A percentile compares a stretch with the other conserved stretches of the same genome.
phyloP scores from a whole-genome alignment of 148 eudicot species.

The Fallopia convolvulus region DNA sequence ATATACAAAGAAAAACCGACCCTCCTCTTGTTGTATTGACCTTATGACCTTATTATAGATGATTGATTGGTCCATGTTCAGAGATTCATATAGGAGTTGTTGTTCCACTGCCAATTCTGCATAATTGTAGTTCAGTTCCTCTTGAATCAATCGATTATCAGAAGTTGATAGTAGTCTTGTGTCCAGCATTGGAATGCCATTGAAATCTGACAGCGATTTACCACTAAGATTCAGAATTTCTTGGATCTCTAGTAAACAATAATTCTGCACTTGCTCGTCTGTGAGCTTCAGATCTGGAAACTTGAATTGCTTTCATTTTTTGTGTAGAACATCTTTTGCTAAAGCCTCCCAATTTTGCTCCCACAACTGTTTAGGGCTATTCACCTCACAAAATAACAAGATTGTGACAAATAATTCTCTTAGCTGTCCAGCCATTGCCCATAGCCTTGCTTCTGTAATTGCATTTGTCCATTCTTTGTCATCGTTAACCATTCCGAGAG shows the following conservation, averaged over 20 bases:
- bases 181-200: neutral
- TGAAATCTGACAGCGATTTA: neutral
- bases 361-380: slow-evolving; percentile 5
- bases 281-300: neutral
- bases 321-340: slow-evolving; percentile 8
- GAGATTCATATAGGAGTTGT: no score
- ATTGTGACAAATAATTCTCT: slow-evolving; percentile 14
- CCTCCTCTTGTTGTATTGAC: no score
- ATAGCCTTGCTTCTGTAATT: slow-evolving; percentile 9
- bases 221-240: neutral
- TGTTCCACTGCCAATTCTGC: no score
- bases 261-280: neutral
- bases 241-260: slow-evolving; percentile 7
- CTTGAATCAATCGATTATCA: no score
- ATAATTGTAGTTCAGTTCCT: no score
- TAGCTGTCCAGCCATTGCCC: slow-evolving; percentile 12
- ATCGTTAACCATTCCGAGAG: neutral
- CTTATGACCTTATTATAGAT: no score
- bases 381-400: neutral
- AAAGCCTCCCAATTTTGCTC: neutral
- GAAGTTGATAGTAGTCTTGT: no score
- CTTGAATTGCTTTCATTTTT: neutral
- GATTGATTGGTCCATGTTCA: no score
- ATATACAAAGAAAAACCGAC: no score
- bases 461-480: slow-evolving; percentile 15